Evolutionary conservation across 805 yeast species (phyloP).

Genomic region (Saturnispora bothae): DNA sequence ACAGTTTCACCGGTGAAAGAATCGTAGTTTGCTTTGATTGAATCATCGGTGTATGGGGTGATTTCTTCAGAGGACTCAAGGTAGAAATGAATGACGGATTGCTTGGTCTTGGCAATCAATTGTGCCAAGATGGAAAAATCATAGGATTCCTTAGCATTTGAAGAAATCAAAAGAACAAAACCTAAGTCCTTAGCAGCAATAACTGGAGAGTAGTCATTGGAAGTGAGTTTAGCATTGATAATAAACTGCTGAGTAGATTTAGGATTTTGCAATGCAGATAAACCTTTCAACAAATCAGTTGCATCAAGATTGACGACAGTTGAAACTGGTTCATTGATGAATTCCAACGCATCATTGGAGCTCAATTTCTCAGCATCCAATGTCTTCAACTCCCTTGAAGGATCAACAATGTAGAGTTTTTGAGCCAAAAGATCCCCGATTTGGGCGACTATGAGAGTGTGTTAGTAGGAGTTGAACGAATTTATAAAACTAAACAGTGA

Average conservation of each 20-base stretch:
- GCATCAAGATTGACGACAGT: constrained; percentile 31
- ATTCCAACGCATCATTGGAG: constrained; percentile 44
- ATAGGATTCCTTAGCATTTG: constrained; percentile 38
- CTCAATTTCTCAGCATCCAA: constrained; percentile 16
- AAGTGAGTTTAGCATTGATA: constrained; percentile 48
- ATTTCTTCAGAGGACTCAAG: constrained; percentile 13
- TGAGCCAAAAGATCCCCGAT: constrained; percentile 6
- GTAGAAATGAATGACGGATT: constrained; percentile 68
- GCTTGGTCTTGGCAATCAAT: constrained; percentile 38
- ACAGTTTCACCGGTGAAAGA: constrained; percentile 22
- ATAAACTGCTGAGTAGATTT: constrained; percentile 34
- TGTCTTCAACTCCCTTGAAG: not conserved
- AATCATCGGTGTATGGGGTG: constrained; percentile 9
- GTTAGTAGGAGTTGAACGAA: not conserved
- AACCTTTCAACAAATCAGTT: constrained; percentile 39
- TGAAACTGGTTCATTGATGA: constrained; percentile 28
- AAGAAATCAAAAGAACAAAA: constrained; percentile 58
- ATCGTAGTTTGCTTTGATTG: constrained; percentile 11
- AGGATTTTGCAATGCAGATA: constrained; percentile 42
- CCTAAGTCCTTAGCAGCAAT: constrained; percentile 67
- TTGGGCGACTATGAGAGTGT: constrained; percentile 4
- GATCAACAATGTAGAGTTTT: constrained; percentile 7
- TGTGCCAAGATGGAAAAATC: constrained; percentile 50
- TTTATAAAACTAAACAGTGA: not conserved
- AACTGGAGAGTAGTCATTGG: constrained; percentile 56